Percentiles rank a stretch among this genome's conserved stretches.
Conservation (phyloP, 2,329 filamentous ascomycete species). For the Talaromyces sp. region DNA sequence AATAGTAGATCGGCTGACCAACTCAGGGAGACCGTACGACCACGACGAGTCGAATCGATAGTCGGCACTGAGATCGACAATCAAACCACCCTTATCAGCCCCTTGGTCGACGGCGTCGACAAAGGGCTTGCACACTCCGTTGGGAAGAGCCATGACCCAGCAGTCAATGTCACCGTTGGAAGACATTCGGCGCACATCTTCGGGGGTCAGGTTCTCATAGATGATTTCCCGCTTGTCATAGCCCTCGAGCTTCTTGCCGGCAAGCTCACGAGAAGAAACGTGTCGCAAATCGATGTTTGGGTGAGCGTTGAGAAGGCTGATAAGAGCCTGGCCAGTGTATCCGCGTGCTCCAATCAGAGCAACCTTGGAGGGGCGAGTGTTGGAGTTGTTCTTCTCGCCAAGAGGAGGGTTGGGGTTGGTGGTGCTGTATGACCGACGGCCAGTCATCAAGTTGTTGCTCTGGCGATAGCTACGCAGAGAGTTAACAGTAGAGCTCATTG, state of each 20-base stretch:
- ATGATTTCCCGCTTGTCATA: conserved; percentile 88
- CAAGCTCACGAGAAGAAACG: conserved; percentile 89
- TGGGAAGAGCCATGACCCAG: conserved; percentile 97
- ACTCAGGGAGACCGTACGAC: conserved; percentile 88
- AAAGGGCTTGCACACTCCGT: conserved; percentile 89
- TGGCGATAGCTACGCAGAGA: conserved; percentile 32
- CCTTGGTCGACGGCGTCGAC: conserved; percentile 79
- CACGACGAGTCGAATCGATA: conserved; percentile 82
- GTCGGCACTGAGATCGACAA: conserved; percentile 94
- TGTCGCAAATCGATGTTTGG: conserved; percentile 84
- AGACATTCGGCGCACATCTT: conserved; percentile 82
- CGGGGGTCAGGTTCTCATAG: conserved; percentile 83
- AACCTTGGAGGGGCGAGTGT: conserved; percentile 70
- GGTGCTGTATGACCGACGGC: conserved; percentile 37
- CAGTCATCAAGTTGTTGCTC: conserved; percentile 23
- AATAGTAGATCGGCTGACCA: conserved; percentile 71
- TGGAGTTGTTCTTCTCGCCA: conserved; percentile 81
- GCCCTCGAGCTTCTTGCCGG: conserved; percentile 77
- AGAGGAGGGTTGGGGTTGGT: conserved; percentile 87
- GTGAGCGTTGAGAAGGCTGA: conserved; percentile 80
- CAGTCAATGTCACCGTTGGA: conserved; percentile 81
- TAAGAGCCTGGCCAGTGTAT: conserved; percentile 88
- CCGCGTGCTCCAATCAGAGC: conserved; percentile 88
- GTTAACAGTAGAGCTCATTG: conserved; percentile 35
- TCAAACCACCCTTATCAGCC: conserved; percentile 64